A percentile compares a stretch with the other conserved stretches of the same genome.
These are phyloP conservation scores for Tricholoma hemisulphureum DNA, from an alignment of 768 basidiomycete species.

Conservation along the genomic window DNA sequence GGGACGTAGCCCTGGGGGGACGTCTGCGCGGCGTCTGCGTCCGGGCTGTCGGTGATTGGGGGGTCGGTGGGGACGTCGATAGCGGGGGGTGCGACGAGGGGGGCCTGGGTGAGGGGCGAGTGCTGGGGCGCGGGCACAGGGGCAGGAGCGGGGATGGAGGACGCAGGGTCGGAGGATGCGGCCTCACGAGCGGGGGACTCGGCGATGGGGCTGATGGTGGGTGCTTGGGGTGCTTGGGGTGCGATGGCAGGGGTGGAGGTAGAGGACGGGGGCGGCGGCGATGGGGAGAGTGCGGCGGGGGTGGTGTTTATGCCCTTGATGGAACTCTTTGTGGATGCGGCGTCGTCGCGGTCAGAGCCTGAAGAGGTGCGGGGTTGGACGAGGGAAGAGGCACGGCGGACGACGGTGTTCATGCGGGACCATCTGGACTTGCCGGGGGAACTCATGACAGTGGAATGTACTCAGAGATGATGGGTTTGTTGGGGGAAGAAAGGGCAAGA, in stretches of 20 bases:
- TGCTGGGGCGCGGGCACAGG: constrained; percentile 36
- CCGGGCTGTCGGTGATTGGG: neutral
- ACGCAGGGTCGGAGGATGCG: constrained; percentile 37
- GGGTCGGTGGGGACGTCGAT: neutral
- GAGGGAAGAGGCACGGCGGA: constrained; percentile 63
- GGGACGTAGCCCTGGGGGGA: constrained; percentile 31
- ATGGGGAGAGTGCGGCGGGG: constrained; percentile 20
- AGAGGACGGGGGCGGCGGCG: too few relatives aligned
- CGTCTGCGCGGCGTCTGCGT: constrained; percentile 6
- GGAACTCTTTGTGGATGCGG: constrained; percentile 27
- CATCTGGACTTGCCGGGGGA: constrained; percentile 47
- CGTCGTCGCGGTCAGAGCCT: constrained; percentile 24
- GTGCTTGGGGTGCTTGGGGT: constrained; percentile 16
- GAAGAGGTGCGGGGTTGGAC: constrained; percentile 33
- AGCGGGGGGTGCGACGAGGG: constrained; percentile 16
- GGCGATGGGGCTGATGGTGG: constrained; percentile 60
- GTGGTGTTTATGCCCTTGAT: constrained; percentile 22
- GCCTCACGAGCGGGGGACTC: constrained; percentile 67
- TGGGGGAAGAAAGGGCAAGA: constrained; percentile 11
- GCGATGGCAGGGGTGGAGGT: too few relatives aligned
- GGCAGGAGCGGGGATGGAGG: too few relatives aligned
- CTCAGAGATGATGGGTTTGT: constrained; percentile 4
- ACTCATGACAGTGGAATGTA: constrained; percentile 27
- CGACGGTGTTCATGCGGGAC: constrained; percentile 56
- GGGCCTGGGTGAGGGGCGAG: constrained; percentile 42